phyloP scores from a whole-genome alignment of 192 early-diverging fungal genomes.

The Dissophora ornata region DNA sequence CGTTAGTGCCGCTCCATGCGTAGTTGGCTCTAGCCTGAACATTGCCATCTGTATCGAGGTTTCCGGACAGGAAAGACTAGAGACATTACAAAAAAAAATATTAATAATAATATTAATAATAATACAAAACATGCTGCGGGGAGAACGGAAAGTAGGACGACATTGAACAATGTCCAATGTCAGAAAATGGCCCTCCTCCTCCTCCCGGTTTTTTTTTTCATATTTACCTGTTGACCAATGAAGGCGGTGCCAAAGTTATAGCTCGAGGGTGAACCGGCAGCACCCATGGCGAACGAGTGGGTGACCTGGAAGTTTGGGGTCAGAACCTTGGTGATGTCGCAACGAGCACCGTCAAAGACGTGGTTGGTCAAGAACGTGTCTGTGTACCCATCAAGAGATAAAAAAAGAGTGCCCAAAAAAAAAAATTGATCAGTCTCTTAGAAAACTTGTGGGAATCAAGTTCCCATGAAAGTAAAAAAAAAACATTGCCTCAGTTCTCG shows the following conservation, averaged over 20 bases:
- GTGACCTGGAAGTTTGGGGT: slow-evolving; percentile 95
- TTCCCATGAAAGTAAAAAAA: no score
- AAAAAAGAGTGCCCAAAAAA: no score
- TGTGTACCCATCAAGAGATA: no score
- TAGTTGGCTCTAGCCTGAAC: slow-evolving; percentile 87
- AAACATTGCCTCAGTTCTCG: no score
- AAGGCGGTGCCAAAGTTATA: slow-evolving; percentile 95
- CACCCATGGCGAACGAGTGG: slow-evolving; percentile 91
- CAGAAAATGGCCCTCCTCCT: no score
- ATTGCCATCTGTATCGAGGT: slow-evolving; percentile 92
- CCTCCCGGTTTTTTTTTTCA: no score
- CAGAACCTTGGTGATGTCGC: slow-evolving; percentile 92
- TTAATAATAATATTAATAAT: no score
- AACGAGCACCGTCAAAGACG: slow-evolving; percentile 94
- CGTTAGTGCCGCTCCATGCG: slow-evolving; percentile 77
- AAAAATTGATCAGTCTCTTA: no score
- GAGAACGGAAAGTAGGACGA: no score
- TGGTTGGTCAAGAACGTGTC: slow-evolving; percentile 86
- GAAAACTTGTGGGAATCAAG: no score
- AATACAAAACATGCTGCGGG: no score
- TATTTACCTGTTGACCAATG: slow-evolving; percentile 79
- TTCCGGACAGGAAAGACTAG: slow-evolving; percentile 90
- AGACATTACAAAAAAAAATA: not conserved
- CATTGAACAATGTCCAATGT: no score
- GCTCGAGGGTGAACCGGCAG: slow-evolving; percentile 78